Evolutionary conservation across 805 yeast species (phyloP).

Genomic region (Hemisphaericaspora nanyangensis): DNA sequence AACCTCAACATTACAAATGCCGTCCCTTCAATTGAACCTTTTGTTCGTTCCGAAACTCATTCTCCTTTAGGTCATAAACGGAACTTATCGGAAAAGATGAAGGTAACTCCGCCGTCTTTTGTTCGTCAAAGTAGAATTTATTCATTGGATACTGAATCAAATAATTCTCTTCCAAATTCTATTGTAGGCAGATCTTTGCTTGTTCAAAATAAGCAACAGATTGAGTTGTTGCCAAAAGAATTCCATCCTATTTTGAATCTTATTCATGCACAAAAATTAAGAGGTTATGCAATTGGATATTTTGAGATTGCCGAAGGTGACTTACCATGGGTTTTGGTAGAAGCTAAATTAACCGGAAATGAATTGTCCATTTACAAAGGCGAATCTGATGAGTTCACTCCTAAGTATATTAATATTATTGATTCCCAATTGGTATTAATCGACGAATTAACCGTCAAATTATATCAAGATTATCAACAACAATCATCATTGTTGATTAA

Average conservation of each 20-base stretch:
- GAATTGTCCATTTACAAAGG: slow-evolving; percentile 49
- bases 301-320: slow-evolving; percentile 28
- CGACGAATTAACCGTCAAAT: slow-evolving; percentile 17
- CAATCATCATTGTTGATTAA: slow-evolving; percentile 22
- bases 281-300: slow-evolving; percentile 58
- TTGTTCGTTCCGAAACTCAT: not conserved
- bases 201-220: slow-evolving; percentile 15
- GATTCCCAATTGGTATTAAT: slow-evolving; percentile 29
- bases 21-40: not conserved
- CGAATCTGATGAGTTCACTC: slow-evolving; percentile 36
- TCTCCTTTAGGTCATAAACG: slow-evolving; percentile 10
- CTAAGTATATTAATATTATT: slow-evolving; percentile 50
- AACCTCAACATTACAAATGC: not conserved
- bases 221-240: slow-evolving; percentile 51
- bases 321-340: slow-evolving; percentile 29
- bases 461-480: slow-evolving; percentile 26
- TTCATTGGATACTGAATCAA: slow-evolving; percentile 10
- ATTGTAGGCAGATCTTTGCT: slow-evolving; percentile 11
- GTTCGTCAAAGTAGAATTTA: slow-evolving; percentile 30
- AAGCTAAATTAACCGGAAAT: slow-evolving; percentile 46
- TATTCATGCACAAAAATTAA: slow-evolving; percentile 62
- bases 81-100: slow-evolving; percentile 25
- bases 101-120: slow-evolving; percentile 30
- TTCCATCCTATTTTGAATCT: slow-evolving; percentile 69
- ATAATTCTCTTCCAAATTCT: slow-evolving; percentile 7